Evolutionary conservation across 2,329 filamentous ascomycete species (phyloP).

Genomic region (Diaporthe citriasiana): DNA sequence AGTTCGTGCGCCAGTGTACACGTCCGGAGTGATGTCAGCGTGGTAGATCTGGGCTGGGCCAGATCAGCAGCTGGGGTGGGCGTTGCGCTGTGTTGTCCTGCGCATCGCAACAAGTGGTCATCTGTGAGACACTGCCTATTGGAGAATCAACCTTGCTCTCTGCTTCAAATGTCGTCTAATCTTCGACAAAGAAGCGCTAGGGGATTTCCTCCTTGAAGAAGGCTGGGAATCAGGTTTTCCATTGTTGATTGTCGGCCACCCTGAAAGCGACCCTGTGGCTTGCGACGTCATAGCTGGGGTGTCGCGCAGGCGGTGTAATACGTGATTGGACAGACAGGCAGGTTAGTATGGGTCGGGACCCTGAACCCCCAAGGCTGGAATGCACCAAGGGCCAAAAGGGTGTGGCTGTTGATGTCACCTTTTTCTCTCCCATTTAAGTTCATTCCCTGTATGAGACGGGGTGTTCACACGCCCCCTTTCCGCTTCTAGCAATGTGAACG

Average conservation of each 20-base stretch:
- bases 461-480: constrained; percentile 1
- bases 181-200: constrained; percentile 2
- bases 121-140: background rate
- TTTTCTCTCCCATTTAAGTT: background rate
- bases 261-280: constrained; percentile 20
- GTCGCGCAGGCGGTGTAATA: constrained; percentile 17
- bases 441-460: constrained; percentile 29
- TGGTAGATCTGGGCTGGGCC: constrained; percentile 6
- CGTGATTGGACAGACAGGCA: background rate
- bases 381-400: constrained; percentile 7
- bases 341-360: background rate
- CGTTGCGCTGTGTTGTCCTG: constrained; percentile 5
- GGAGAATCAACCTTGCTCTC: background rate
- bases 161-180: background rate
- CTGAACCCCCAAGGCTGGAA: constrained; percentile 7
- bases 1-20: background rate
- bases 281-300: constrained; percentile 17
- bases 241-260: background rate
- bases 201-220: background rate
- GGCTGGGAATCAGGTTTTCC: constrained; percentile 31
- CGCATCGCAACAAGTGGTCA: background rate
- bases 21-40: constrained; percentile 30
- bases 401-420: constrained; percentile 34
- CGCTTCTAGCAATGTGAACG: background rate
- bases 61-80: constrained; percentile 8